Percentiles rank a stretch among this genome's conserved stretches.
Conservation (phyloP, 768 basidiomycete genomes). For the Xanthoconium purpureum region DNA sequence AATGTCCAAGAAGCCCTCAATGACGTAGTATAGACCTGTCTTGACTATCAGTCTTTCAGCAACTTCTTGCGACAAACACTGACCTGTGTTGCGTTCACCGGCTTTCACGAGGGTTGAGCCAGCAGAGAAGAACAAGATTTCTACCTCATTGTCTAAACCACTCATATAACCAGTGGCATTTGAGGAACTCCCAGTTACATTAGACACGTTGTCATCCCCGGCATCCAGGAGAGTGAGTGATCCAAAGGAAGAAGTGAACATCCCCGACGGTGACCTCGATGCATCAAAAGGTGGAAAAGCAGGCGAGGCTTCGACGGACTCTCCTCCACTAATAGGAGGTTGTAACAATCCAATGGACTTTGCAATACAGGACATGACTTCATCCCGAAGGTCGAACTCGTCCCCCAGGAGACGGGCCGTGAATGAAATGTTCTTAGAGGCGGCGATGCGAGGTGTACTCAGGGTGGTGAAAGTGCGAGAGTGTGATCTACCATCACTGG, state of each 20-base stretch:
- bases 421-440: constrained; percentile 26
- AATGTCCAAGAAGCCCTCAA: constrained; percentile 95
- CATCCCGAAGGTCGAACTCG: constrained; percentile 92
- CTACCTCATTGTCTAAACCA: constrained; percentile 93
- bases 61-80: constrained; percentile 4
- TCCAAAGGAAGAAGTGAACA: constrained; percentile 65
- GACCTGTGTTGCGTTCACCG: constrained; percentile 86
- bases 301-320: constrained; percentile 67
- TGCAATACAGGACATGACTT: constrained; percentile 96
- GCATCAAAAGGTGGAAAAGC: constrained; percentile 48
- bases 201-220: constrained; percentile 65
- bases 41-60: background rate
- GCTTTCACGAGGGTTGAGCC: constrained; percentile 85
- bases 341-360: constrained; percentile 95
- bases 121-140: constrained; percentile 89
- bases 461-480: constrained; percentile 49
- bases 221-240: constrained; percentile 71
- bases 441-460: constrained; percentile 46
- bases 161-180: constrained; percentile 57
- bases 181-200: constrained; percentile 57
- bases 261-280: constrained; percentile 33
- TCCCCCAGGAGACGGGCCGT: constrained; percentile 40
- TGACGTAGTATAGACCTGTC: constrained; percentile 85
- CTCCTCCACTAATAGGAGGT: constrained; percentile 69
- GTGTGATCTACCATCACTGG: constrained; percentile 46